These are phyloP conservation scores for Apiotrichum sp. DNA, from an alignment of 1,284 basidiomycete species.

Conservation along the genomic window DNA sequence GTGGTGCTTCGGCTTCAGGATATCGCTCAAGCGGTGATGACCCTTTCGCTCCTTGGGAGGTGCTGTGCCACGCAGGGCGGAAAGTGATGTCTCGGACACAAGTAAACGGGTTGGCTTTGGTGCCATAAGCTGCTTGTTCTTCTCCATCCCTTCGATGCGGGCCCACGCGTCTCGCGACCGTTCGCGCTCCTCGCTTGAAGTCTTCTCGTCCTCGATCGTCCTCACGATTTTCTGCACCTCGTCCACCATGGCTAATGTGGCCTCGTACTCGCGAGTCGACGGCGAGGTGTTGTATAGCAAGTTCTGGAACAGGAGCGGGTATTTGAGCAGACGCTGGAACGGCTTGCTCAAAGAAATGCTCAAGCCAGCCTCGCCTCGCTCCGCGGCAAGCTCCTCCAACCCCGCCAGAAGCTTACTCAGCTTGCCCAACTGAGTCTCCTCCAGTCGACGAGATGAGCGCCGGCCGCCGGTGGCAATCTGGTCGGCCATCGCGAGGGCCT, in stretches of 20 bases:
- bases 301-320: conserved; percentile 95
- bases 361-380: conserved; percentile 85
- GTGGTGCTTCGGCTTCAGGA: conserved; percentile 50
- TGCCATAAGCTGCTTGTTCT: conserved; percentile 60
- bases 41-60: conserved; percentile 59
- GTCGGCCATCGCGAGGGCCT: conserved; percentile 52
- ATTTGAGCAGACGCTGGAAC: conserved; percentile 93
- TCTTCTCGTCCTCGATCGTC: conserved; percentile 96
- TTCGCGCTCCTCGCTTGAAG: conserved; percentile 89
- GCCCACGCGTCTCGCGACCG: conserved; percentile 90
- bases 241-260: conserved; percentile 89
- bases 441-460: conserved; percentile 16
- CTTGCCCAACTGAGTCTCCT: conserved; percentile 15
- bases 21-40: conserved; percentile 73
- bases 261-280: conserved; percentile 94
- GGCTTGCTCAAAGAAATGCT: conserved; percentile 93
- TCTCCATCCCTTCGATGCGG: conserved; percentile 89
- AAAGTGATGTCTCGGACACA: conserved; percentile 76
- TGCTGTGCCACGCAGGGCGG: conserved; percentile 47
- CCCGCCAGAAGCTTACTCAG: conserved; percentile 40
- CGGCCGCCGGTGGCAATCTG: conserved; percentile 60
- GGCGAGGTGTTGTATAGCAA: conserved; percentile 92
- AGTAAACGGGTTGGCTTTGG: conserved; percentile 83
- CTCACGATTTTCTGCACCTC: conserved; percentile 93
- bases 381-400: conserved; percentile 70